phyloP scores from a whole-genome alignment of 2,329 filamentous ascomycete genomes.

The Trichophaea hybrida region DNA sequence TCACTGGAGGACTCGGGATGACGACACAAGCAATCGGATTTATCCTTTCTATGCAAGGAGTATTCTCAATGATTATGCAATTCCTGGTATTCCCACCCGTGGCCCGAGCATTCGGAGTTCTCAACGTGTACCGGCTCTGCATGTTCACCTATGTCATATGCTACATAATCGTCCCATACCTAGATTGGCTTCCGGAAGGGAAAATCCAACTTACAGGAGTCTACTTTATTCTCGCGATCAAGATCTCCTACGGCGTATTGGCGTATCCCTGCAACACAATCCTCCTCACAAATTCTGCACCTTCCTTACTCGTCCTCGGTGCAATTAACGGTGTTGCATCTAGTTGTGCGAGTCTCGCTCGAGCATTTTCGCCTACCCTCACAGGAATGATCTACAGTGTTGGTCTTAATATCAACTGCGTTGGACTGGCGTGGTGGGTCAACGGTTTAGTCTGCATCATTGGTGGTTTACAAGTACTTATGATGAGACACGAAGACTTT shows the following conservation, averaged over 20 bases:
- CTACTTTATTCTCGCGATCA: conserved; percentile 68
- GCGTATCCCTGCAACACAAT: conserved; percentile 85
- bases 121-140: conserved; percentile 68
- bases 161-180: conserved; percentile 62
- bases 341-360: conserved; percentile 75
- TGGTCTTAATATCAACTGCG: conserved; percentile 66
- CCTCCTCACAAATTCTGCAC: conserved; percentile 74
- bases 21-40: conserved; percentile 72
- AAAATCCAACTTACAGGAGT: conserved; percentile 56
- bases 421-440: conserved; percentile 87
- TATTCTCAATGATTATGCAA: conserved; percentile 79
- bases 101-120: conserved; percentile 58
- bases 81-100: conserved; percentile 70
- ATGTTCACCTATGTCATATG: conserved; percentile 73
- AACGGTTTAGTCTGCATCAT: conserved; percentile 60
- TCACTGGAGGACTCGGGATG: conserved; percentile 72
- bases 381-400: conserved; percentile 73
- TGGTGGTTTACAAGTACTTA: conserved; percentile 43
- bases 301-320: conserved; percentile 69
- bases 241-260: conserved; percentile 82
- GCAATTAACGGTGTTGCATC: conserved; percentile 87
- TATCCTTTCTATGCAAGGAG: conserved; percentile 75
- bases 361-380: conserved; percentile 76
- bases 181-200: conserved; percentile 62
- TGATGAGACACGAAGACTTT: conserved; percentile 20